Evolutionary conservation across 164 flowering plant species (phyloP).

Genomic region (Vitis amurensis): DNA sequence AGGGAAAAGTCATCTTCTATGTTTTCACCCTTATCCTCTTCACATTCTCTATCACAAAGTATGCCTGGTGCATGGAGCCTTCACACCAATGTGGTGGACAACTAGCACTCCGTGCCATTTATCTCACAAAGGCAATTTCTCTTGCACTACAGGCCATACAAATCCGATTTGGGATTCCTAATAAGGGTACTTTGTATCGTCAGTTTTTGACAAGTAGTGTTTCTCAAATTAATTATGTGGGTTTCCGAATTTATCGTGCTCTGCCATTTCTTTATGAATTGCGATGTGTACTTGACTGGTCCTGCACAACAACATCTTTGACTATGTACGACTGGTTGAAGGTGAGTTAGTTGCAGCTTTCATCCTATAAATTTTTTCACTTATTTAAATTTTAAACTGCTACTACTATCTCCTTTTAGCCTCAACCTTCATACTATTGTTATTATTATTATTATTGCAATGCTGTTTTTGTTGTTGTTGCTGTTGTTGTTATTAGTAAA

Average conservation of each 20-base stretch:
- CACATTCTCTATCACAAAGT: conserved; percentile 63
- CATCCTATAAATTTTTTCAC: background rate
- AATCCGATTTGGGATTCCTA: conserved; percentile 75
- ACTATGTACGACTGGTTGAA: conserved; percentile 95
- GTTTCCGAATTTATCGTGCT: conserved; percentile 79
- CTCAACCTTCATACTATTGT: background rate
- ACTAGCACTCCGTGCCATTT: conserved; percentile 78
- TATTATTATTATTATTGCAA: background rate
- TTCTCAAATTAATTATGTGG: conserved; percentile 61
- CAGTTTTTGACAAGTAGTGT: conserved; percentile 78
- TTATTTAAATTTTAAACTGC: background rate
- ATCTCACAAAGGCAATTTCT: conserved; percentile 71
- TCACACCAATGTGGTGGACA: conserved; percentile 47
- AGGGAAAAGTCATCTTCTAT: conserved; percentile 70
- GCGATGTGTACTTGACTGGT: conserved; percentile 91
- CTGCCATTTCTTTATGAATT: conserved; percentile 84
- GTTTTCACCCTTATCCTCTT: conserved; percentile 62
- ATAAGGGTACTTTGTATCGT: conserved; percentile 78
- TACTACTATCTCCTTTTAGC: background rate
- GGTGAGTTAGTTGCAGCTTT: conserved; percentile 32
- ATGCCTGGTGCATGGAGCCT: conserved; percentile 77
- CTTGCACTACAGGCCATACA: conserved; percentile 81
- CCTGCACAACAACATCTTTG: conserved; percentile 83
- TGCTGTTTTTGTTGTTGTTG: background rate
- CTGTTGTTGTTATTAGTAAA: background rate